These are phyloP conservation scores for Fusarium oxysporum DNA, from an alignment of 2,329 filamentous ascomycete genomes.

Conservation along the genomic window DNA sequence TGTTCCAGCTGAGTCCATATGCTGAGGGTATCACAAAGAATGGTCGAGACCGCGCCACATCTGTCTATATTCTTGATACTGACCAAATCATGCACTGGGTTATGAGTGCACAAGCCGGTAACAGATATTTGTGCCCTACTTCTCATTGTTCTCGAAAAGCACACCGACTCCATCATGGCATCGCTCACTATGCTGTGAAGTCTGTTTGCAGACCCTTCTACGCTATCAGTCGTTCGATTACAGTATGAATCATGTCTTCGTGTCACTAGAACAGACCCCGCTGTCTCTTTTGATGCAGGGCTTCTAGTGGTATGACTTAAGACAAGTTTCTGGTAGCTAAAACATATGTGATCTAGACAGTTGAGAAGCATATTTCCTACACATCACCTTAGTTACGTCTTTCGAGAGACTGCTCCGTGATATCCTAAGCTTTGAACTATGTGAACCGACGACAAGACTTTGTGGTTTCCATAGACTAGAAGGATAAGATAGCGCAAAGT, in stretches of 20 bases:
- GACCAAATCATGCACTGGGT: not conserved
- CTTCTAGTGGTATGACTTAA: not conserved
- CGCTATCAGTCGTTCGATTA: not conserved
- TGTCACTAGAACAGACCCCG: not conserved
- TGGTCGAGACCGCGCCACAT: not conserved
- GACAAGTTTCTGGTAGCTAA: not conserved
- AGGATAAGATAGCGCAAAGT: not conserved
- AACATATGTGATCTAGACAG: not conserved
- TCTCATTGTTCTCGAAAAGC: not conserved
- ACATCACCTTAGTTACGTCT: no score
- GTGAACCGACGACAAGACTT: fast-evolving
- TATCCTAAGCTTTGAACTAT: not conserved
- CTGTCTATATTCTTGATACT: no score
- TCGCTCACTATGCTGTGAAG: not conserved
- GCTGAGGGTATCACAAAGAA: not conserved
- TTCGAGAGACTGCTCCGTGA: no score
- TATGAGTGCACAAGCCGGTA: not conserved
- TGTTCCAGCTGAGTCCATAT: not conserved
- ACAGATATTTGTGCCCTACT: not conserved
- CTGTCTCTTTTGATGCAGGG: not conserved
- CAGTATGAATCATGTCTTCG: not conserved
- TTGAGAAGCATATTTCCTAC: not conserved
- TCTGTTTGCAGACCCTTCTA: fast-evolving
- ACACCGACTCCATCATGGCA: not conserved
- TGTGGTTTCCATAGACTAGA: fast-evolving